Percentiles rank a stretch among this genome's conserved stretches.
Evolutionary conservation across 2,329 filamentous ascomycete genomes (phyloP).

Genomic region (Pseudophaeomoniella oleicola): DNA sequence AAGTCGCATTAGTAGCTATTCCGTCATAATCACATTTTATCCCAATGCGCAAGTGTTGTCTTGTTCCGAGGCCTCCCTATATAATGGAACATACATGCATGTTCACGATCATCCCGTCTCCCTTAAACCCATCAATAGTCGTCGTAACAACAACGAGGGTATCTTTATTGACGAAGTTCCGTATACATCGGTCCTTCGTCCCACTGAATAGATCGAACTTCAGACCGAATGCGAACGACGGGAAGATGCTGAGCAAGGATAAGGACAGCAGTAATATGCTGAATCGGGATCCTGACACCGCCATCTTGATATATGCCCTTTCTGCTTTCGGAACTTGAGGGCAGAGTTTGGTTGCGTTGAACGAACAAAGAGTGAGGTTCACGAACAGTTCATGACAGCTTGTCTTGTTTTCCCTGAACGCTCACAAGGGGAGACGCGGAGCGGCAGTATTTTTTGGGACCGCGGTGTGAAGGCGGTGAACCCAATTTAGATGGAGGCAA

Average conservation of each 20-base stretch:
- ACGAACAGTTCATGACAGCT: neutral
- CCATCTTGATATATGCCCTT: too few species aligned
- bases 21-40: too few species aligned
- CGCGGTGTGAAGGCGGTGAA: neutral
- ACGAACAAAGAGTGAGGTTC: too few species aligned
- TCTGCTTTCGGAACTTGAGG: too few species aligned
- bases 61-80: neutral
- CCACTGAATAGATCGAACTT: slow-evolving; percentile 81
- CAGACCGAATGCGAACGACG: slow-evolving; percentile 44
- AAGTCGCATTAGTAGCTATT: neutral
- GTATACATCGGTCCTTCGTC: slow-evolving; percentile 70
- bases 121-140: slow-evolving; percentile 68
- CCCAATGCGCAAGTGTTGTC: too few species aligned
- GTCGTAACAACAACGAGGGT: slow-evolving; percentile 93
- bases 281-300: too few species aligned
- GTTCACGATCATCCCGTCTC: slow-evolving; percentile 85
- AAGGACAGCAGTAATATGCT: neutral
- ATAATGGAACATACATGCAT: slow-evolving; percentile 71
- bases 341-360: neutral
- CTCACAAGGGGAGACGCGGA: neutral
- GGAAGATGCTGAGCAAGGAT: slow-evolving; percentile 9
- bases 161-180: slow-evolving; percentile 87
- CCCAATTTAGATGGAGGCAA: too few species aligned
- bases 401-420: neutral
- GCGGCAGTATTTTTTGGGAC: neutral